phyloP scores from a whole-genome alignment of 352 stramenopile genomes.

The Phytophthora aleatoria region DNA sequence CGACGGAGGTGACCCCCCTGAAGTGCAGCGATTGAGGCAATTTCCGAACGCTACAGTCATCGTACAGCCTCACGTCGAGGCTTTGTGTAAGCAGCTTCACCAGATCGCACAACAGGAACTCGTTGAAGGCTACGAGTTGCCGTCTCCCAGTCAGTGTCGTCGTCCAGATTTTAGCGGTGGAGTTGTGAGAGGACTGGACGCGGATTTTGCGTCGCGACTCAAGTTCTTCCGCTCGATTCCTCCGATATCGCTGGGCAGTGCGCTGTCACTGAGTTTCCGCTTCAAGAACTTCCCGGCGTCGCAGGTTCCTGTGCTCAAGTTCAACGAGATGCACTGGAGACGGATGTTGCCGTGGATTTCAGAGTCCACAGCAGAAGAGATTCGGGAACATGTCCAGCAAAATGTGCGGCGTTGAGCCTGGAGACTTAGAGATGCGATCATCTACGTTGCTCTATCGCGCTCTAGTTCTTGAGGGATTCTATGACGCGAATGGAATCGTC shows the following conservation, averaged over 20 bases:
- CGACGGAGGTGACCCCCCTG: constrained; percentile 13
- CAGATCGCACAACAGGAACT: constrained; percentile 40
- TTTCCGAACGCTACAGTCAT: constrained; percentile 36
- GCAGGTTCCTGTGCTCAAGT: constrained; percentile 78
- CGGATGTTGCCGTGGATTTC: constrained; percentile 86
- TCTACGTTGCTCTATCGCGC: constrained; percentile 14
- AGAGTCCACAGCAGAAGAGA: constrained; percentile 51
- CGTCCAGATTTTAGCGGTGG: constrained; percentile 7
- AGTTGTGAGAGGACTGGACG: constrained; percentile 37
- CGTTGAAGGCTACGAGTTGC: constrained; percentile 42
- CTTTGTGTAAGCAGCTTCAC: constrained; percentile 33
- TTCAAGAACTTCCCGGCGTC: constrained; percentile 69
- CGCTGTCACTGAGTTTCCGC: constrained; percentile 77
- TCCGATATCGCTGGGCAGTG: constrained; percentile 57
- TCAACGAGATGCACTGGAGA: constrained; percentile 86
- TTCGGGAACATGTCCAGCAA: constrained; percentile 51
- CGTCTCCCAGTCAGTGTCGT: constrained; percentile 24
- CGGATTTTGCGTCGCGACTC: constrained; percentile 54
- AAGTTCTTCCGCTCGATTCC: constrained; percentile 63
- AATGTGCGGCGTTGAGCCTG: constrained; percentile 23
- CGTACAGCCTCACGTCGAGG: constrained; percentile 17
- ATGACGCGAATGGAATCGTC: constrained; percentile 86
- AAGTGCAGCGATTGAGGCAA: constrained; percentile 32
- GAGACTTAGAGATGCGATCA: constrained; percentile 1
- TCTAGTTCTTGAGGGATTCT: constrained; percentile 48